A percentile compares a stretch with the other conserved stretches of the same genome.
Conservation (phyloP, 2,329 filamentous ascomycete genomes). For the Trichoderma koningii region DNA sequence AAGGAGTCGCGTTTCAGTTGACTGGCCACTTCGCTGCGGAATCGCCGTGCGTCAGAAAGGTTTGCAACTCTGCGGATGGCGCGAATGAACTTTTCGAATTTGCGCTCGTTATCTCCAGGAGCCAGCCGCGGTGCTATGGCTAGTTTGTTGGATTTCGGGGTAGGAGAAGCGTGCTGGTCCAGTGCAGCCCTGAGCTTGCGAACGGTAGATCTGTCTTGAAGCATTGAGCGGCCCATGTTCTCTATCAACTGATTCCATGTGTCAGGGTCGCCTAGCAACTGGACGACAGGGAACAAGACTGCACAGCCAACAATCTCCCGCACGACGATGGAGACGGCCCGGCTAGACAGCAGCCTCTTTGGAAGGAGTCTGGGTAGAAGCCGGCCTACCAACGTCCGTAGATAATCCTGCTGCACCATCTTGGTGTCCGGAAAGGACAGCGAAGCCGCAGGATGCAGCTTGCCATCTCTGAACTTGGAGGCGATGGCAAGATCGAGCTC, state of each 20-base stretch:
- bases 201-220: constrained; percentile 95
- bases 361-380: constrained; percentile 77
- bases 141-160: constrained; percentile 65
- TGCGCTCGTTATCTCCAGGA: constrained; percentile 82
- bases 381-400: constrained; percentile 72
- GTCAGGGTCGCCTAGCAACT: constrained; percentile 84
- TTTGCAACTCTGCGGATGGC: constrained; percentile 87
- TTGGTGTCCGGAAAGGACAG: constrained; percentile 83
- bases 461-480: constrained; percentile 87
- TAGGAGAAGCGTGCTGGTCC: constrained; percentile 89
- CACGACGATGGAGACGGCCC: constrained; percentile 76
- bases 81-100: constrained; percentile 92
- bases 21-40: constrained; percentile 88
- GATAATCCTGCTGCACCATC: constrained; percentile 81
- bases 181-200: constrained; percentile 86
- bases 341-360: constrained; percentile 71
- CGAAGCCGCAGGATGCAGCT: constrained; percentile 82
- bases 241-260: constrained; percentile 98
- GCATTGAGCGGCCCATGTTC: constrained; percentile 78
- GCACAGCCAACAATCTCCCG: constrained; percentile 91
- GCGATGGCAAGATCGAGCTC: constrained; percentile 95
- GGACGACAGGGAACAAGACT: constrained; percentile 80
- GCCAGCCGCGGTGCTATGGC: constrained; percentile 75
- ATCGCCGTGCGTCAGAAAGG: constrained; percentile 86
- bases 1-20: constrained; percentile 84